Evolutionary conservation across 1,284 basidiomycete species (phyloP), one percentile per base, ranked within the genome.

Genomic region (Abortiporus biennis): DNA sequence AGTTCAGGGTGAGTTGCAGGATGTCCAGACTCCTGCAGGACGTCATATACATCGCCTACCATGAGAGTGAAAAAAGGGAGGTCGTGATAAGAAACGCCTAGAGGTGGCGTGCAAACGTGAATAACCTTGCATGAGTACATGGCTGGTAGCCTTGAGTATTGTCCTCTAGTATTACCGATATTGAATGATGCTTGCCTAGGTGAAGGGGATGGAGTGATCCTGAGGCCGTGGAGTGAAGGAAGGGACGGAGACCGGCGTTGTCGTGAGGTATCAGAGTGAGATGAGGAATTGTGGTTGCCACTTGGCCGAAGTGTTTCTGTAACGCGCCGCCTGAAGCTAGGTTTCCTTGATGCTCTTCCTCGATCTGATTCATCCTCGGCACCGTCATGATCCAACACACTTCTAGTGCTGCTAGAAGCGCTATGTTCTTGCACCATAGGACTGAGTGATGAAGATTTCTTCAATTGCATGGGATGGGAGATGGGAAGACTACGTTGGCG

Each of bases 21-120:
- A 56, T 88, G 86, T 1, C 86, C 85, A 0, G 76, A 78, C 58
- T 89, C 86, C 49, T 77, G 71, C 40, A 89, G 59, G 6, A 90
- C 76, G 35, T 81, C 75, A 43, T 78, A 79, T 29, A 77, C 56
- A 24, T 82, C 78, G 2, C 74, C 79, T 21, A 75, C 68, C 20
- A 62, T 57, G 13, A 90, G 67, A 12, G 67, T 72, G 57, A 87
- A 83, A 67, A 90, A 88, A 8, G 84, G 84, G 53, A 81, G 74
- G 24, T 72, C 74, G 50, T 76, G 78, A 52, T 87, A 89, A n/a
- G 74, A 68, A 3, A 81, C 75, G 5, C 73, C 70, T 0, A 61
- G 54, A 0, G 81, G 82, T 4, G 84, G 83, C 20, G 67, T 61
- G 58, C 81, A 86, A 9, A 74, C 68, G 49, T 85, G 82, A 17